Evolutionary conservation across 2,329 filamentous ascomycete genomes (phyloP).

Genomic region (Fusarium solani-melongenae): DNA sequence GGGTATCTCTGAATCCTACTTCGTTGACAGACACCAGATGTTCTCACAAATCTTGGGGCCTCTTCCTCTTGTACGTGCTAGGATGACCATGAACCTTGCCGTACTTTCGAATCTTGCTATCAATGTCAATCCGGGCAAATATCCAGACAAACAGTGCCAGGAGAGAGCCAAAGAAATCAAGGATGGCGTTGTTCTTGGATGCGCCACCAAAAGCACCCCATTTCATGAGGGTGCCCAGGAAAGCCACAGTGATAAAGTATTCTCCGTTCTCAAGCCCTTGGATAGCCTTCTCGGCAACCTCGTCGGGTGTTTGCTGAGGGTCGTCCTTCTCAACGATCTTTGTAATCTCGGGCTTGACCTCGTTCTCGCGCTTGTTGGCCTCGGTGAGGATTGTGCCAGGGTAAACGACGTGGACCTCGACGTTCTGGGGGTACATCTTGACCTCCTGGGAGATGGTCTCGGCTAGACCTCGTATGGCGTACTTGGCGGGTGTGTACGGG

Average conservation of each 20-base stretch:
- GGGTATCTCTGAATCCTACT: conserved; percentile 29
- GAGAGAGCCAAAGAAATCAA: conserved; percentile 68
- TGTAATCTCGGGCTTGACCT: conserved; percentile 83
- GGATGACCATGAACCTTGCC: conserved; percentile 70
- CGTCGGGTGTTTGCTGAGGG: conserved; percentile 79
- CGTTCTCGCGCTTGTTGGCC: conserved; percentile 80
- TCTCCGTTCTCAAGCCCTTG: conserved; percentile 82
- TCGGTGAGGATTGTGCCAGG: conserved; percentile 86
- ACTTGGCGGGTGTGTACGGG: conserved; percentile 86
- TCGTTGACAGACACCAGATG: not conserved
- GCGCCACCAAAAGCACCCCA: conserved; percentile 67
- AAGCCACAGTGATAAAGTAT: conserved; percentile 81
- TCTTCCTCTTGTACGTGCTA: conserved; percentile 56
- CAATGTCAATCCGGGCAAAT: conserved; percentile 66
- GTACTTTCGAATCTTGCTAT: conserved; percentile 67
- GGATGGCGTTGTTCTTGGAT: conserved; percentile 67
- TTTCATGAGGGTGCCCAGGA: conserved; percentile 78
- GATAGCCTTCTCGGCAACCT: conserved; percentile 78
- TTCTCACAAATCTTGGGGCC: conserved; percentile 12
- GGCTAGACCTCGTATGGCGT: conserved; percentile 83
- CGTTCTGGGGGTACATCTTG: conserved; percentile 84
- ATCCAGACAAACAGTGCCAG: conserved; percentile 66
- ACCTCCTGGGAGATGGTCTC: conserved; percentile 88
- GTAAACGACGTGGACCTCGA: conserved; percentile 84
- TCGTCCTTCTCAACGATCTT: conserved; percentile 85